phyloP scores from a whole-genome alignment of 108 stramenopile genomes.

The Bacterosira constricta region DNA sequence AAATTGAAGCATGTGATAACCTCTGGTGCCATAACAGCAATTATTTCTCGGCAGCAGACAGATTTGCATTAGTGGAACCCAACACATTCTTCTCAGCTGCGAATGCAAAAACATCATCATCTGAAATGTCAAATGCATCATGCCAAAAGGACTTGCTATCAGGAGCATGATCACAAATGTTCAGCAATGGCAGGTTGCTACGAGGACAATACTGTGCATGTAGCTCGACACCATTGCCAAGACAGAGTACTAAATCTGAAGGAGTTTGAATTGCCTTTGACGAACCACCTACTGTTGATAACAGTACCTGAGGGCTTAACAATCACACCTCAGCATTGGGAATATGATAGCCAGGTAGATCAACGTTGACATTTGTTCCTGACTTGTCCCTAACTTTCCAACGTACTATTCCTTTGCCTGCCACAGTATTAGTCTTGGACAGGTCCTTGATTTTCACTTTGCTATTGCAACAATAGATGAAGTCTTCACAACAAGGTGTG shows the following conservation, averaged over 20 bases:
- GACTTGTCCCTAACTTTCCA: neutral
- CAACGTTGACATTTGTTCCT: neutral
- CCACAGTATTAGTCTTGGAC: slow-evolving; percentile 15
- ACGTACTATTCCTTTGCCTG: slow-evolving; percentile 13
- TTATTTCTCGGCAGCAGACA: slow-evolving; percentile 39
- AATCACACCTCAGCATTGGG: no score
- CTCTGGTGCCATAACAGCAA: neutral
- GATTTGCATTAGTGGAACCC: slow-evolving; percentile 38
- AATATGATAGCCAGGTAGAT: slow-evolving; percentile 6
- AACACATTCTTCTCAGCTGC: neutral
- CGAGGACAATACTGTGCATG: no score
- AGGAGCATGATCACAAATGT: no score
- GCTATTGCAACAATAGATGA: slow-evolving; percentile 1
- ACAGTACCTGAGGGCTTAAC: no score
- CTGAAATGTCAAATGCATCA: slow-evolving; percentile 3
- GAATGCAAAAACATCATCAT: neutral
- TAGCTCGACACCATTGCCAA: neutral
- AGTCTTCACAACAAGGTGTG: neutral
- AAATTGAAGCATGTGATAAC: neutral
- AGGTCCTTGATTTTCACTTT: no score
- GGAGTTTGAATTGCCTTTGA: neutral
- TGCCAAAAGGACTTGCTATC: neutral
- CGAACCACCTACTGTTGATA: neutral
- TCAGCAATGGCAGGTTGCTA: no score
- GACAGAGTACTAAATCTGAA: neutral